A percentile compares a stretch with the other conserved stretches of the same genome.
Conservation (phyloP, 2,329 filamentous ascomycete genomes). For the Aschersonia sp. region DNA sequence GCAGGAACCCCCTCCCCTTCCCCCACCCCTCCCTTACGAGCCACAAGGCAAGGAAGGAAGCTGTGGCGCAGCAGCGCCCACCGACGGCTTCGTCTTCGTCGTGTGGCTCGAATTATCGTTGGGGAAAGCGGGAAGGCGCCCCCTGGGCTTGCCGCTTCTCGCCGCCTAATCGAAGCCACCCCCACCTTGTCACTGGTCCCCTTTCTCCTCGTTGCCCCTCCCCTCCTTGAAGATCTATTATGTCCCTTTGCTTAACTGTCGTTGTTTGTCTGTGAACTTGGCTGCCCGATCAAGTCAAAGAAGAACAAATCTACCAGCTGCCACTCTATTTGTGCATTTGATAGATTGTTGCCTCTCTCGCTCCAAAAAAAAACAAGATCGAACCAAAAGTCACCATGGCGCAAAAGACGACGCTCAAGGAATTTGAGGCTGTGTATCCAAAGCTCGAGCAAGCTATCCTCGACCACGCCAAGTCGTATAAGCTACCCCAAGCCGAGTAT, state of each 20-base stretch:
- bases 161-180: background rate
- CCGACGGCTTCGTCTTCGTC: no score
- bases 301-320: no score
- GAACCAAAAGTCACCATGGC: slow-evolving; percentile 29
- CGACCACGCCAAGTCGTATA: slow-evolving; percentile 65
- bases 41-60: background rate
- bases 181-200: background rate
- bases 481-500: slow-evolving; percentile 64
- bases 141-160: background rate
- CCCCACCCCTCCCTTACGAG: background rate
- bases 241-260: background rate
- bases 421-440: slow-evolving; percentile 86
- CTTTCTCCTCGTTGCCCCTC: background rate
- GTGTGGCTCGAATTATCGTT: background rate
- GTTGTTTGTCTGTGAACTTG: background rate
- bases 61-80: background rate
- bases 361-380: background rate
- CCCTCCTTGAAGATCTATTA: background rate
- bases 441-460: slow-evolving; percentile 72
- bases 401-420: slow-evolving; percentile 61
- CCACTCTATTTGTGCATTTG: no score
- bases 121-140: background rate
- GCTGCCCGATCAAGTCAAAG: no score
- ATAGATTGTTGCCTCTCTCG: no score
- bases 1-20: no score